phyloP scores from a whole-genome alignment of 2,329 filamentous ascomycete genomes.

The Colletotrichum nymphaeae region DNA sequence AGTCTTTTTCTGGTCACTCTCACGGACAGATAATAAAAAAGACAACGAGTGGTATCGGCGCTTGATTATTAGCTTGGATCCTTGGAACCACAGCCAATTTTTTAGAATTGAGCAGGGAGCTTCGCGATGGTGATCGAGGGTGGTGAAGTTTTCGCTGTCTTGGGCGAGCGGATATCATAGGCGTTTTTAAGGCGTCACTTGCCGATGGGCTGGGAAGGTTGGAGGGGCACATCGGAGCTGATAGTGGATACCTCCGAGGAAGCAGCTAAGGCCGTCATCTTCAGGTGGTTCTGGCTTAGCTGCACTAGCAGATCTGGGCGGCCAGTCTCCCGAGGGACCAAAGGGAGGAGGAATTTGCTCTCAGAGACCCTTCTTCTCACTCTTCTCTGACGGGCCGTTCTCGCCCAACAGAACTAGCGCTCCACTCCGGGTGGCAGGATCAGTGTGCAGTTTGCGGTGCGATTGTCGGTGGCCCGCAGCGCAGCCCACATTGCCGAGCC shows the following conservation, averaged over 20 bases:
- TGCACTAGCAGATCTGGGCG: slow-evolving; percentile 27
- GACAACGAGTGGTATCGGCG: not conserved
- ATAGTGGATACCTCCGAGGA: slow-evolving; percentile 14
- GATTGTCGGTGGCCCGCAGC: slow-evolving; percentile 9
- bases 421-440: slow-evolving; percentile 8
- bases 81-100: not conserved
- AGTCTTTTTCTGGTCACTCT: slow-evolving; percentile 53
- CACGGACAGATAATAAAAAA: not conserved
- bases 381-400: slow-evolving; percentile 10
- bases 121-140: not conserved
- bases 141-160: slow-evolving; percentile 1
- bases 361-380: not conserved
- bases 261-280: not conserved
- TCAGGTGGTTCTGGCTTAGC: not conserved
- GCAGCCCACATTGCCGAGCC: slow-evolving; percentile 26
- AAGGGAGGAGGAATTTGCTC: slow-evolving; percentile 9
- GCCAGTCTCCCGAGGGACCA: not conserved
- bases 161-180: slow-evolving; percentile 20
- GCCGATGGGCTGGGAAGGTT: not conserved
- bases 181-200: slow-evolving; percentile 15
- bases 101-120: not conserved
- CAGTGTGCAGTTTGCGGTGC: not conserved
- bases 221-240: slow-evolving; percentile 4
- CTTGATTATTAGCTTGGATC: not conserved
- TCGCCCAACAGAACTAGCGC: slow-evolving; percentile 25